Conservation (phyloP, 495 filamentous ascomycete genomes). For the Penicillium arizonense region DNA sequence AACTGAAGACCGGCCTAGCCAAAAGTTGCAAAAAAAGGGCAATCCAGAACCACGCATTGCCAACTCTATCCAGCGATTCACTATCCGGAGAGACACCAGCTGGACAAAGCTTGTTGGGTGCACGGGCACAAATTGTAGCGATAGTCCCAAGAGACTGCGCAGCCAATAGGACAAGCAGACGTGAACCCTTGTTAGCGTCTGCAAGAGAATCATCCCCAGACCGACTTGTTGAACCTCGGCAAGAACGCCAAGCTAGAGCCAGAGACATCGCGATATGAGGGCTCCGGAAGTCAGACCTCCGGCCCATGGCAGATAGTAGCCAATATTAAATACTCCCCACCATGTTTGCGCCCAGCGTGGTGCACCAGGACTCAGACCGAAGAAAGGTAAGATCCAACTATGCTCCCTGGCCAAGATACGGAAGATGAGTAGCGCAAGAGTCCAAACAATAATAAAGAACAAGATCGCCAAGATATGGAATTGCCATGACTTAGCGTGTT, state of each 20-base stretch:
- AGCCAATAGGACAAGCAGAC: conserved; percentile 52
- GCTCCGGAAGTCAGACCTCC: conserved; percentile 49
- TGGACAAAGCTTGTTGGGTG: conserved; percentile 58
- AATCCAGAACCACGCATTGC: conserved; percentile 57
- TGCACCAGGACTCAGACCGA: conserved; percentile 61
- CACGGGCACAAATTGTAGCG: conserved; percentile 58
- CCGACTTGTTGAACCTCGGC: conserved; percentile 62
- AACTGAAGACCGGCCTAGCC: conserved; percentile 7
- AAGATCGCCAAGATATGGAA: conserved; percentile 51
- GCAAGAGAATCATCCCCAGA: conserved; percentile 63
- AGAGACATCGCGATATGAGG: conserved; percentile 52
- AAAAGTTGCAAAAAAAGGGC: conserved; percentile 49
- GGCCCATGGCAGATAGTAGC: conserved; percentile 59
- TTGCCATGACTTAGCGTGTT: conserved; percentile 51
- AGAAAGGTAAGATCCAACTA: conserved; percentile 64
- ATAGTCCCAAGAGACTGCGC: conserved; percentile 56
- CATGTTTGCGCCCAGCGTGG: conserved; percentile 67
- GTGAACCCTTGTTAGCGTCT: conserved; percentile 61
- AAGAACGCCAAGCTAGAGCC: conserved; percentile 65
- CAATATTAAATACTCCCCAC: conserved; percentile 58
- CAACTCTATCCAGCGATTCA: conserved; percentile 39
- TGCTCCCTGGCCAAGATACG: conserved; percentile 50
- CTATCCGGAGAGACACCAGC: conserved; percentile 59
- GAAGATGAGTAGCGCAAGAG: conserved; percentile 45
- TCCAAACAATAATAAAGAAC: conserved; percentile 63